Percentiles rank a stretch among this genome's conserved stretches.
Conservation (phyloP, 2,329 filamentous ascomycete genomes). For the Pezicula radicicola region DNA sequence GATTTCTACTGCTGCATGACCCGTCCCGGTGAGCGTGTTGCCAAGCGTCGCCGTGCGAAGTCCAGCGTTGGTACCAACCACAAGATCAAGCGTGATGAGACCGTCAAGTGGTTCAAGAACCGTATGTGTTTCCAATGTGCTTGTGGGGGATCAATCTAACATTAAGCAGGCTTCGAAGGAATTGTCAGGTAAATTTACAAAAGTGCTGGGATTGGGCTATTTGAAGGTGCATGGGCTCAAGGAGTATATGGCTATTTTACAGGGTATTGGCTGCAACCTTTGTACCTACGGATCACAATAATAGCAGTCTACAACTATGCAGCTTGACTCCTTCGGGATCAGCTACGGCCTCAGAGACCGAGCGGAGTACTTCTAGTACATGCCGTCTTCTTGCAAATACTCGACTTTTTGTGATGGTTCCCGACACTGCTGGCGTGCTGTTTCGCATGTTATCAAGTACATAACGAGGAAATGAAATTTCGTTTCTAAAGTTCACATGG, state of each 20-base stretch:
- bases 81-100: constrained; percentile 93
- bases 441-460: no score
- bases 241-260: constrained; percentile 22
- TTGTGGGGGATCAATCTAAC: constrained; percentile 29
- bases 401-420: no score
- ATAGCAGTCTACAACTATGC: constrained; percentile 43
- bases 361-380: constrained; percentile 45
- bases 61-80: constrained; percentile 81
- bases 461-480: no score
- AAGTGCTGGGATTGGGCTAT: constrained; percentile 1
- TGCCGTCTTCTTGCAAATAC: constrained; percentile 52
- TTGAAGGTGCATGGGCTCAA: constrained; percentile 18
- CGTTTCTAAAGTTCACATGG: no score
- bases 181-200: constrained; percentile 82
- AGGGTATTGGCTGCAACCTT: constrained; percentile 25
- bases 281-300: constrained; percentile 31
- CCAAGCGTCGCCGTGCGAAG: constrained; percentile 90
- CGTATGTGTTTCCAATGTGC: constrained; percentile 17
- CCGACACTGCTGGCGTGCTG: no score
- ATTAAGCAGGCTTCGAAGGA: constrained; percentile 78
- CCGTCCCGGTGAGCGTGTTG: constrained; percentile 96
- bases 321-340: constrained; percentile 50
- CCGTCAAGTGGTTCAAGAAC: constrained; percentile 95
- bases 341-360: constrained; percentile 72
- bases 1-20: constrained; percentile 99